Percentiles rank a stretch among this genome's conserved stretches.
Evolutionary conservation across 1,284 basidiomycete species (phyloP).

Genomic region (Cutaneotrichosporon sp.): DNA sequence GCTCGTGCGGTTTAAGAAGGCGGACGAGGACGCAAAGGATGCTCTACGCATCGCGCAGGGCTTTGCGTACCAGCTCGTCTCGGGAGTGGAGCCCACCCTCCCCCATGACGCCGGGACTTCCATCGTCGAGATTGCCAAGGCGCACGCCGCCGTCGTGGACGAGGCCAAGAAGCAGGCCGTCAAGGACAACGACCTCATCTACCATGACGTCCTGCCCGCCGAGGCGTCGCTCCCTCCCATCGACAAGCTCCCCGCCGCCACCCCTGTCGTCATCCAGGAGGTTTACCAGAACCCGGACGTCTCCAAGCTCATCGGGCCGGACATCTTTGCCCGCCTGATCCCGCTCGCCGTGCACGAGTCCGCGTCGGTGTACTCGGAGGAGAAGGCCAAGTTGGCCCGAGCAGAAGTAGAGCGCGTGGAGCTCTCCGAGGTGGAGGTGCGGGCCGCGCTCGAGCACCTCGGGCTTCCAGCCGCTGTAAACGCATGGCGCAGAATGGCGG

Average conservation of each 20-base stretch:
- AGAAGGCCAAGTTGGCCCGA: constrained; percentile 95
- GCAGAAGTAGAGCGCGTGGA: constrained; percentile 86
- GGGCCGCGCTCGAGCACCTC: constrained; percentile 77
- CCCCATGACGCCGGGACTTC: constrained; percentile 80
- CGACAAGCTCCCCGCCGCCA: constrained; percentile 76
- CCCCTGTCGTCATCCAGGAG: constrained; percentile 87
- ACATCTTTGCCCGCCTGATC: constrained; percentile 84
- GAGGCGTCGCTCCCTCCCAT: constrained; percentile 76
- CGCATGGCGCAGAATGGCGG: constrained; percentile 73
- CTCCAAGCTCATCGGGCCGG: constrained; percentile 90
- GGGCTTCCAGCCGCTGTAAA: constrained; percentile 76
- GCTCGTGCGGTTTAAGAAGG: constrained; percentile 75
- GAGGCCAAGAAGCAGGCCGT: constrained; percentile 76
- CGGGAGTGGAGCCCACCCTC: constrained; percentile 74
- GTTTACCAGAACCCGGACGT: constrained; percentile 89
- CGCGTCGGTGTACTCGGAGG: constrained; percentile 95
- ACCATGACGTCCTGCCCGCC: constrained; percentile 88
- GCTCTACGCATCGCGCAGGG: constrained; percentile 68
- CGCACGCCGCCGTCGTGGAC: constrained; percentile 72
- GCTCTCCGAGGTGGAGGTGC: constrained; percentile 74
- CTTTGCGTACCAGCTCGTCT: constrained; percentile 72
- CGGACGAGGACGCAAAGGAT: constrained; percentile 83
- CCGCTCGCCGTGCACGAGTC: constrained; percentile 95
- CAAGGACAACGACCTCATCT: constrained; percentile 96
- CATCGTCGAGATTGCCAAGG: constrained; percentile 78